Base-by-base conservation (phyloP, 83 land plant species). In the Diphasiastrum complanatum region DNA sequence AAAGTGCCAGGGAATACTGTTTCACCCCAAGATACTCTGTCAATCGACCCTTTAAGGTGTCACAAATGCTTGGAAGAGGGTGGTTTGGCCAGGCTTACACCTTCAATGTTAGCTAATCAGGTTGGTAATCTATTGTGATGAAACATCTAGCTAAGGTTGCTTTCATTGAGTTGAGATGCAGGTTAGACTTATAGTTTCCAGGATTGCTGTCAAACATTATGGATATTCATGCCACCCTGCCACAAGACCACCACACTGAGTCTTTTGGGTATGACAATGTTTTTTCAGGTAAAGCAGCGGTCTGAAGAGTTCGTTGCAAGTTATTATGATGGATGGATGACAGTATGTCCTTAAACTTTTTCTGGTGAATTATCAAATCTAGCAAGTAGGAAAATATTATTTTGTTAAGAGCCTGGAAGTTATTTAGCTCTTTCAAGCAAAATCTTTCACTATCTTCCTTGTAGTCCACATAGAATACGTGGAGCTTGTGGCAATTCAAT, bases 21-120 rank as follows among this genome's bases (percentile, higher is more conserved):
- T 33, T 81, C 85, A 85, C 50, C 26, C 47, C 50, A 12, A 61
- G 64, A n/a, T 1, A 46, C 67, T 10, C 29, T 29, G 11, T 36
- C 40, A 14, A 31, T n/a, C 46, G 70, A 58, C 36, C 78, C 47
- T 26, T 64, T 87, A 60, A 73, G 66, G 22, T 92, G 97, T 68
- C 82, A 81, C 12, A 85, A 73, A 47, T 91, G 97, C 61, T 76
- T 81, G 19, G 64, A 60, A 40, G 75, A 72, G 33, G 82, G 66
- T 61, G 80, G 70, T 26, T 61, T 33, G 33, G 69, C 77, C 33
- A 72, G 61, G 53, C 55, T 87, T 14, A 73, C 91, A 34, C 75
- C 97, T 43, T 70, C 72, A 45, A 68, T 81, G 79, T 60, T 92
- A 16, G 85, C 90, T 50, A 92, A 87, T 73, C 95, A 87, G 95